Percentiles rank a stretch among this genome's conserved stretches.
Conservation (phyloP, 2,329 filamentous ascomycete species). For the Aspergillus ibericus region DNA sequence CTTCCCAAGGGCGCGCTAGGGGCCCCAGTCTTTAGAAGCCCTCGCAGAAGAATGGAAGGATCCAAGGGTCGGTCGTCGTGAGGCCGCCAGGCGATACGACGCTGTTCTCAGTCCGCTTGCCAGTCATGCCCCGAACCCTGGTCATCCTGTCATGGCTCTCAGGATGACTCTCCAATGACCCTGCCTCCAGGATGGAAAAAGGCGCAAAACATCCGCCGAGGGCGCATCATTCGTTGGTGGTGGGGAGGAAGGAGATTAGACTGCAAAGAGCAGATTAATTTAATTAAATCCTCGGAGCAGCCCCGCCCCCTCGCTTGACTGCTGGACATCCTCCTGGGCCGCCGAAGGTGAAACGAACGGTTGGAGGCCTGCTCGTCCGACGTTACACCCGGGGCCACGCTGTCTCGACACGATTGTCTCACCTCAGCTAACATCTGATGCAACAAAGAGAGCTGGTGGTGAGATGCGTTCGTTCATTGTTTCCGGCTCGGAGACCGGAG, state of each 20-base stretch:
- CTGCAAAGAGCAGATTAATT: slow-evolving; percentile 3
- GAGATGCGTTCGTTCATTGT: background rate
- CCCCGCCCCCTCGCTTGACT: slow-evolving; percentile 7
- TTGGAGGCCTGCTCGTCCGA: background rate
- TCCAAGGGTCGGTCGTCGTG: background rate
- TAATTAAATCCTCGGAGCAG: background rate
- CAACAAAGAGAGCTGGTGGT: background rate
- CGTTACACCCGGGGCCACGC: background rate
- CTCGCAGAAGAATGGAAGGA: background rate
- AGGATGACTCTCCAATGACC: background rate
- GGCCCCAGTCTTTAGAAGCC: background rate
- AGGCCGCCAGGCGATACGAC: background rate
- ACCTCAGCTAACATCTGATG: background rate
- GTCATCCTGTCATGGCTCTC: background rate
- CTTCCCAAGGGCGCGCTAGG: background rate
- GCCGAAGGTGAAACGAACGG: background rate
- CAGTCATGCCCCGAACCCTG: background rate
- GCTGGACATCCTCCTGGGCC: background rate
- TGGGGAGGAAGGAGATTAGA: slow-evolving; percentile 6
- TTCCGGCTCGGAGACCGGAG: background rate
- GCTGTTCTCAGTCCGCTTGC: background rate
- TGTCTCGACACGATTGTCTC: background rate
- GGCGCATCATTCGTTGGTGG: slow-evolving; percentile 1
- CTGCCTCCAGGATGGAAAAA: no score
- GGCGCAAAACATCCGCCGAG: background rate